Evolutionary conservation across 768 basidiomycete genomes (phyloP), one percentile per base, ranked within the genome.

Genomic region (Rhodotorula diobovata): DNA sequence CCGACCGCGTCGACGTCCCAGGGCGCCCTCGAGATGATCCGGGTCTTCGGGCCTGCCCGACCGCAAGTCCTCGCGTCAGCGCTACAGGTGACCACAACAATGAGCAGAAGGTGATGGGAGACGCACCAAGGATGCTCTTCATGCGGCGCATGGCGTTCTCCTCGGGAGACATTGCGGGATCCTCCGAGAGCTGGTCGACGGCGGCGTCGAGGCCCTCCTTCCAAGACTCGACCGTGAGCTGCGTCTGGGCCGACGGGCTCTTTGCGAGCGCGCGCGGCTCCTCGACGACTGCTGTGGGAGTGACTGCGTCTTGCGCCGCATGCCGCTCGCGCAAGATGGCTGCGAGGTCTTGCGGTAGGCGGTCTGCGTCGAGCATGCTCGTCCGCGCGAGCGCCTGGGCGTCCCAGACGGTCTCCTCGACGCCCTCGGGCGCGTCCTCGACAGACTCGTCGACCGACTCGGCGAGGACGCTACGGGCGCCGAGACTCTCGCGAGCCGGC

Each of bases 51-150:
- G 34, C 68, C 68, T 66, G 54, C 37, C 23, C 50, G 10, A 9
- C 46, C 20, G 7, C n/a, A 30, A 1, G 1, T 28, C 15, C 43
- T 20, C 21, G 53, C 25, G 57, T 4, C 25, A 23, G n/a, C n/a
- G n/a, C 18, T n/a, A 5, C 21, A 34, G 23, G 20, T 5, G 25
- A 8, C 21, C 20, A 48, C 30, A 15, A 21, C 41, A 30, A 16
- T 4, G 35, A 61, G 18, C 32, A 43, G 53, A 45, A 7, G 12
- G 45, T 18, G 12, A 32, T 0, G 6, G 7, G 56, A 51, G 34
- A 35, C 70, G 32, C 20, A 66, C 72, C 72, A 16, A 72, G 60
- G 11, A 72, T 63, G 55, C 71, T 72, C 54, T 57, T 68, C 71
- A 72, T 68, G 41, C 71, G 46, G 39, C 57, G 63, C 71, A 68